phyloP scores from a whole-genome alignment of 495 filamentous ascomycete genomes.

The Amphirosellinia nigrospora region DNA sequence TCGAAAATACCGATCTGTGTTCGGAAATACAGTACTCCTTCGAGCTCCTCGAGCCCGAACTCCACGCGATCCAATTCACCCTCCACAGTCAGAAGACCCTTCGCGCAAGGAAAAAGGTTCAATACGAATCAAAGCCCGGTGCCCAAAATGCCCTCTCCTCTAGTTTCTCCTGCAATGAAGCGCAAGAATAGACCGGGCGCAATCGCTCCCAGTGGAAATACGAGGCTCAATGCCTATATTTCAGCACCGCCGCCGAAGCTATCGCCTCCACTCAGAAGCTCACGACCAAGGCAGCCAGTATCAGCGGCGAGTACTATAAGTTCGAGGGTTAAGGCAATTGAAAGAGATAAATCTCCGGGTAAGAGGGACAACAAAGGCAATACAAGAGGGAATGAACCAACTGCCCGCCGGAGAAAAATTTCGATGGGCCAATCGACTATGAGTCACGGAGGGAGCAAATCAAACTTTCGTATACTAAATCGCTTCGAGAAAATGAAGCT shows the following conservation, averaged over 20 bases:
- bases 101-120: conserved; percentile 46
- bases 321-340: conserved; percentile 63
- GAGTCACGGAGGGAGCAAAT: conserved; percentile 77
- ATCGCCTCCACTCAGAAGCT: conserved; percentile 79
- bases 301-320: conserved; percentile 72
- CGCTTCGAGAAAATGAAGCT: conserved; percentile 71
- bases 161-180: conserved; percentile 37
- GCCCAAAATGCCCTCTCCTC: conserved; percentile 48
- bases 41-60: conserved; percentile 50
- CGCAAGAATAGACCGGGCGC: conserved; percentile 35
- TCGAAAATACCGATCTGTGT: conserved; percentile 53
- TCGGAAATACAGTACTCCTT: conserved; percentile 49
- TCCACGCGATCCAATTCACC: conserved; percentile 61
- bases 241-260: conserved; percentile 55
- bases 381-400: conserved; percentile 42
- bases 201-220: conserved; percentile 39
- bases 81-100: conserved; percentile 45
- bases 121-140: conserved; percentile 45
- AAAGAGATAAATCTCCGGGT: conserved; percentile 45
- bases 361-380: conserved; percentile 47
- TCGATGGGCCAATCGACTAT: conserved; percentile 75
- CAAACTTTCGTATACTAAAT: conserved; percentile 79
- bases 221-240: conserved; percentile 62
- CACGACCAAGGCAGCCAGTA: conserved; percentile 78
- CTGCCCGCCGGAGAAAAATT: conserved; percentile 52